Base-by-base conservation (phyloP, 2,329 filamentous ascomycete species). In the Fusarium sp. region DNA sequence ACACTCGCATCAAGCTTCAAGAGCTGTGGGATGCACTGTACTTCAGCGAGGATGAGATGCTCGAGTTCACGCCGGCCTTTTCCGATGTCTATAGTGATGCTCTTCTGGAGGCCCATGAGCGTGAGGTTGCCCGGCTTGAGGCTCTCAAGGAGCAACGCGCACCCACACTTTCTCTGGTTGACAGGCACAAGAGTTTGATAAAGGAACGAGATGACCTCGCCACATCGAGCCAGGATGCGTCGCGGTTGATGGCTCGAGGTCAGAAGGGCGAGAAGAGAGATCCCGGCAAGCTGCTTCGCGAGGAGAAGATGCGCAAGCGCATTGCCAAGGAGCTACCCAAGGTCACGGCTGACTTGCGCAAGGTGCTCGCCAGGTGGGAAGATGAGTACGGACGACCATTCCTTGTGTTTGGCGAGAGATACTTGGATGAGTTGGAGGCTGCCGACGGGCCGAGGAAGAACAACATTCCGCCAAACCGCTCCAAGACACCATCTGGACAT, bases 271-370 rank as follows among this genome's bases (percentile, higher is more conserved):
- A 98, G 85, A 94, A 92, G 83, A 94, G 97, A 73, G 97, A 99
- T 80, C 97, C 97, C 4, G 96, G 95, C 60, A 97, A 98, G 84
- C 88, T 99, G 18, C 87, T 99, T 62, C 90, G 97, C 33, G 97
- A 99, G 81, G 97, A 99, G 85, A 99, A 98, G 89, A 97, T 98
- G 94, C 92, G 97, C 69, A 99, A 99, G 89, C 90, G 95, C 67
- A 98, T 99, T 71, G 90, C 95, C 29, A 99, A 98, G 83, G 97
- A 99, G 80, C 87, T 99, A 33, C 97, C 97, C 65, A 98, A 97
- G 85, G 89, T 99, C 50, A 92, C 96, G 67, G 89, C 89, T 1
- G 95, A 98, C n/a, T 85, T 99, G 68, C 90, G 90, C 74, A 96
- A 92, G 81, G 88, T 90, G n/a, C 88, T 99, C 31, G 94, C 96